Conservation (phyloP, 495 filamentous ascomycete genomes). For the Daldinia decipiens region DNA sequence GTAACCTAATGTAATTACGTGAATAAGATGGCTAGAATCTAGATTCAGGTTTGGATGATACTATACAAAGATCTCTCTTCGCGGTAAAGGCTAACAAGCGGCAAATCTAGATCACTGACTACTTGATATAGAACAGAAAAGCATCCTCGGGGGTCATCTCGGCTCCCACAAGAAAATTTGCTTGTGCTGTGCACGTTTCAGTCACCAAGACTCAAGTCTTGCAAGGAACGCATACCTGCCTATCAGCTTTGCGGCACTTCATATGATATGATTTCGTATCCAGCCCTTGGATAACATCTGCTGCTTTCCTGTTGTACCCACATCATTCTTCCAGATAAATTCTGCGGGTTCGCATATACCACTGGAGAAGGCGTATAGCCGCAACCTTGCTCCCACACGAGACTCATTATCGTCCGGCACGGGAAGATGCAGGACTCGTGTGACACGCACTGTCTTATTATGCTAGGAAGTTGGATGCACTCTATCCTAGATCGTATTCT, state of each 20-base stretch:
- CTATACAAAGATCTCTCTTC: neutral
- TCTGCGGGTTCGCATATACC: constrained; percentile 27
- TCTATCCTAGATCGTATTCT: constrained; percentile 28
- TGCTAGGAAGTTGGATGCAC: constrained; percentile 14
- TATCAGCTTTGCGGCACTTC: constrained; percentile 38
- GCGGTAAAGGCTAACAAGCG: neutral
- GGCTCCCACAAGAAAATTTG: constrained; percentile 33
- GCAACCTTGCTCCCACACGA: constrained; percentile 41
- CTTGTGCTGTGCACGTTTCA: constrained; percentile 33
- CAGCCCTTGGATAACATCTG: constrained; percentile 28
- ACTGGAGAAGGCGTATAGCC: constrained; percentile 31
- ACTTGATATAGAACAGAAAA: constrained; percentile 9
- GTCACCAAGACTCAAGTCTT: constrained; percentile 23
- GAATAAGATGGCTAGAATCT: neutral
- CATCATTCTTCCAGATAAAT: constrained; percentile 37
- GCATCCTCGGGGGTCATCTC: constrained; percentile 38
- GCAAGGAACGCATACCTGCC: constrained; percentile 30
- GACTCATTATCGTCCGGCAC: constrained; percentile 50
- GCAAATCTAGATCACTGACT: constrained; percentile 1
- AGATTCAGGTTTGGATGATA: neutral
- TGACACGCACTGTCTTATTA: constrained; percentile 32
- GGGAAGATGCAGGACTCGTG: constrained; percentile 42
- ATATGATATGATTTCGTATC: constrained; percentile 33
- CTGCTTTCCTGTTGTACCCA: constrained; percentile 28
- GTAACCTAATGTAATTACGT: too few relatives aligned